These are phyloP conservation scores for Aspergillus intermedius DNA, from an alignment of 2,329 filamentous ascomycete genomes.

Conservation along the genomic window DNA sequence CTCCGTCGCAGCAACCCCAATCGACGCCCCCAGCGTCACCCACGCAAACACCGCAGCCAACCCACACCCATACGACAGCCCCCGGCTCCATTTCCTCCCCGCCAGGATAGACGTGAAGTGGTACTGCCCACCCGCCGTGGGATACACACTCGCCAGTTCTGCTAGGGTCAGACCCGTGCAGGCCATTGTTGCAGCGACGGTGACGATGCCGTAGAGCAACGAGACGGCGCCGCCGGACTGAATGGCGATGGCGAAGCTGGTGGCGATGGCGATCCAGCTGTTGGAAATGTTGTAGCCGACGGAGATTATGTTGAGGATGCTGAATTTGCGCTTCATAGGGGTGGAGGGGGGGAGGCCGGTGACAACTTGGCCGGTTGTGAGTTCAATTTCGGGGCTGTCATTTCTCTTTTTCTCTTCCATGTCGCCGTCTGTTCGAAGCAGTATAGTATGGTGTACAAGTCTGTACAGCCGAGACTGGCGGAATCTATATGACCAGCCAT, in stretches of 20 bases:
- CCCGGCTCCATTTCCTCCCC: conserved; percentile 16
- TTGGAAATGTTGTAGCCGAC: conserved; percentile 20
- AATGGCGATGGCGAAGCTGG: conserved; percentile 19
- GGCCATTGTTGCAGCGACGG: conserved; percentile 15
- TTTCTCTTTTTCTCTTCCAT: too few species aligned
- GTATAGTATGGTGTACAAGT: not conserved
- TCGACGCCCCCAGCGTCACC: conserved; percentile 16
- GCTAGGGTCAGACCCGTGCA: conserved; percentile 18
- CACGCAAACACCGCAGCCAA: conserved; percentile 17
- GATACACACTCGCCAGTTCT: conserved; percentile 23
- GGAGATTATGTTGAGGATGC: conserved; percentile 17
- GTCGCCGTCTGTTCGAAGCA: too few species aligned
- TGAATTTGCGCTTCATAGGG: conserved; percentile 19
- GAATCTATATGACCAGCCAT: not conserved
- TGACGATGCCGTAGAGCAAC: conserved; percentile 17
- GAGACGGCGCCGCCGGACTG: conserved; percentile 17
- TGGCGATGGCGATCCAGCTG: conserved; percentile 19
- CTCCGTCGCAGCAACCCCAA: conserved; percentile 11
- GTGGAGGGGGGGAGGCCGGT: conserved; percentile 9
- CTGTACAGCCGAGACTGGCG: too few species aligned
- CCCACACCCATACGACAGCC: conserved; percentile 16
- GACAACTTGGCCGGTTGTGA: conserved; percentile 15
- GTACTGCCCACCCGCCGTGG: conserved; percentile 25
- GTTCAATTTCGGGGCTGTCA: conserved; percentile 7
- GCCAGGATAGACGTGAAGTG: conserved; percentile 24